phyloP scores from a whole-genome alignment of 306 rosid genomes.

The Cucurbita argyrosperma region DNA sequence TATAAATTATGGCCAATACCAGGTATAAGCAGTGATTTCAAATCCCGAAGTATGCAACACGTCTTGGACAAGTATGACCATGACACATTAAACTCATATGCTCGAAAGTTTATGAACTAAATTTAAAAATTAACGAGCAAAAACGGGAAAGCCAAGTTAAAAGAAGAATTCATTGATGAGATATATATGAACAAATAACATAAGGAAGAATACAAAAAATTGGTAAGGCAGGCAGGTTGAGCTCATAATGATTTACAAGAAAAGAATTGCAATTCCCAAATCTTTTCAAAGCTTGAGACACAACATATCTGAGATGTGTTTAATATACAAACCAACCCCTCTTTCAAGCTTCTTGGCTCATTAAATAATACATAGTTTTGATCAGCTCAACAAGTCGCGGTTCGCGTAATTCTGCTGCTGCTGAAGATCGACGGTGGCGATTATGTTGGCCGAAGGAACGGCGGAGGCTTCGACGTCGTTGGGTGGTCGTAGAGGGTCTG shows the following conservation, averaged over 20 bases:
- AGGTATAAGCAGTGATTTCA: no score
- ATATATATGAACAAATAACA: not conserved
- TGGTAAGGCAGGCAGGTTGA: not conserved
- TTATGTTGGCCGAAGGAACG: slow-evolving; percentile 1
- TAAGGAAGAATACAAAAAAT: not conserved
- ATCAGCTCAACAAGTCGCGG: slow-evolving; percentile 22
- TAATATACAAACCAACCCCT: not conserved
- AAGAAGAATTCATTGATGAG: not conserved
- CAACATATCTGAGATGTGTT: not conserved
- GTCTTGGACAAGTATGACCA: no score
- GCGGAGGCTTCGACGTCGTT: slow-evolving; percentile 1
- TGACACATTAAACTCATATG: no score
- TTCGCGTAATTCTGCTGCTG: not conserved
- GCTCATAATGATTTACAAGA: slow-evolving; percentile 1
- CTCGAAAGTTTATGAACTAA: no score
- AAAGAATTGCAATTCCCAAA: not conserved
- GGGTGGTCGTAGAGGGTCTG: not conserved
- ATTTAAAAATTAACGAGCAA: not conserved
- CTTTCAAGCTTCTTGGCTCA: not conserved
- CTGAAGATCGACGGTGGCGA: slow-evolving; percentile 14
- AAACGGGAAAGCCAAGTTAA: not conserved
- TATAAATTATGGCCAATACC: no score
- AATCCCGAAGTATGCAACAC: no score
- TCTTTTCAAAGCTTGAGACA: not conserved
- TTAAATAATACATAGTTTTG: not conserved